Conservation (phyloP, 1,284 basidiomycete genomes). For the Leccinum subspadiceum region DNA sequence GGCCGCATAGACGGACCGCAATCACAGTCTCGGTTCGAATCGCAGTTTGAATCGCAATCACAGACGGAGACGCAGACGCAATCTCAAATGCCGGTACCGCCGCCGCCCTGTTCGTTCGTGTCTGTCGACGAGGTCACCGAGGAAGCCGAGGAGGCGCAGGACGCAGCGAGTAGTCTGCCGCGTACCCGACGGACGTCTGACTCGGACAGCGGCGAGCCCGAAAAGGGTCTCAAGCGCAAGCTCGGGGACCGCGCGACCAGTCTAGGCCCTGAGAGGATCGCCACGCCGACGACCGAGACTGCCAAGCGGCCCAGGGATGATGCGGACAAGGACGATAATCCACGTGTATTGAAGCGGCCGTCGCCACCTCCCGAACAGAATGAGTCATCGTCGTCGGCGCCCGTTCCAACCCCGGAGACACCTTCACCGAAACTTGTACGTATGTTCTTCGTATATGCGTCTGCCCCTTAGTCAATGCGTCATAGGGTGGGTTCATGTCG, state of each 20-base stretch:
- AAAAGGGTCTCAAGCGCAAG: slow-evolving; percentile 66
- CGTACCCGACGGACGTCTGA: slow-evolving; percentile 30
- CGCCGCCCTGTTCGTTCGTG: slow-evolving; percentile 18
- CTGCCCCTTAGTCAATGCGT: slow-evolving; percentile 10
- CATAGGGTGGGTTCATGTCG: slow-evolving; percentile 66
- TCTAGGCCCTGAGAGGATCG: slow-evolving; percentile 29
- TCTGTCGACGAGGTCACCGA: slow-evolving; percentile 23
- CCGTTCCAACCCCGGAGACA: slow-evolving; percentile 19
- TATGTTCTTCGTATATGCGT: slow-evolving; percentile 11
- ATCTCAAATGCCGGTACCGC: not conserved
- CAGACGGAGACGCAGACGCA: not conserved
- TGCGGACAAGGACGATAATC: slow-evolving; percentile 33
- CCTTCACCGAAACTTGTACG: slow-evolving; percentile 49
- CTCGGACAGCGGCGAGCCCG: slow-evolving; percentile 41
- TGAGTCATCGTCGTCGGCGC: slow-evolving; percentile 25
- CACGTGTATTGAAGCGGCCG: slow-evolving; percentile 58
- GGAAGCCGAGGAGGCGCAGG: slow-evolving; percentile 24
- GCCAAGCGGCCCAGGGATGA: slow-evolving; percentile 36
- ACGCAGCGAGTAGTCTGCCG: slow-evolving; percentile 31
- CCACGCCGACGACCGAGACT: slow-evolving; percentile 18
- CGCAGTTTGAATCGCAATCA: slow-evolving; percentile 4
- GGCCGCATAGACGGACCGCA: slow-evolving; percentile 6
- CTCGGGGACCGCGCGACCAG: slow-evolving; percentile 45
- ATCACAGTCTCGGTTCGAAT: not conserved
- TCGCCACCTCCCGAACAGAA: slow-evolving; percentile 64